A percentile compares a stretch with the other conserved stretches of the same genome.
These are phyloP conservation scores for Fusarium udum DNA, from an alignment of 2,329 filamentous ascomycete genomes.

Conservation along the genomic window DNA sequence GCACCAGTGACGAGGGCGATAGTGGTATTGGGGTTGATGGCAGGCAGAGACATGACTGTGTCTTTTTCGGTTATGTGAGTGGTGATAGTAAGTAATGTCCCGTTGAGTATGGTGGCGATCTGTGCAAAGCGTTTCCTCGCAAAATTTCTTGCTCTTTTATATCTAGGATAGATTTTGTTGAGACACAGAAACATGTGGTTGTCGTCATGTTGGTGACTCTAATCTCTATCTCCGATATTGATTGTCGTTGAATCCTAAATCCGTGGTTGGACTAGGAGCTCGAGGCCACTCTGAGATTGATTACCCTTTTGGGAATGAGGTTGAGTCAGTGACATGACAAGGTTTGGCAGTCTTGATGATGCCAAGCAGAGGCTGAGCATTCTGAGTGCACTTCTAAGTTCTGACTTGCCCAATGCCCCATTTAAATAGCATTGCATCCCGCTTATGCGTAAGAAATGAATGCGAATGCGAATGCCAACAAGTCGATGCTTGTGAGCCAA, in stretches of 20 bases:
- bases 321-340: background rate
- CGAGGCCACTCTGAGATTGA: conserved; percentile 27
- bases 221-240: conserved; percentile 7
- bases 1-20: conserved; percentile 17
- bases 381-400: background rate
- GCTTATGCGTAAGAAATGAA: background rate
- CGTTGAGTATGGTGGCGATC: background rate
- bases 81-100: background rate
- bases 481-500: background rate
- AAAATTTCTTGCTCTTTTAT: conserved; percentile 2
- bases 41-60: conserved; percentile 11
- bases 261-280: conserved; percentile 23
- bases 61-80: background rate
- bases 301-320: conserved; percentile 21
- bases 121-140: background rate
- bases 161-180: background rate
- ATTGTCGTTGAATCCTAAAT: conserved; percentile 14
- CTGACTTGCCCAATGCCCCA: background rate
- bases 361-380: background rate
- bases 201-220: background rate
- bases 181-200: background rate
- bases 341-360: background rate
- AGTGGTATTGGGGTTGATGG: conserved; percentile 9
- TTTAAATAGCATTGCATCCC: background rate
- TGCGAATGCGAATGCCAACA: background rate